Base-by-base conservation (phyloP, 805 yeast species). In the Sugiyamaella smithiae region DNA sequence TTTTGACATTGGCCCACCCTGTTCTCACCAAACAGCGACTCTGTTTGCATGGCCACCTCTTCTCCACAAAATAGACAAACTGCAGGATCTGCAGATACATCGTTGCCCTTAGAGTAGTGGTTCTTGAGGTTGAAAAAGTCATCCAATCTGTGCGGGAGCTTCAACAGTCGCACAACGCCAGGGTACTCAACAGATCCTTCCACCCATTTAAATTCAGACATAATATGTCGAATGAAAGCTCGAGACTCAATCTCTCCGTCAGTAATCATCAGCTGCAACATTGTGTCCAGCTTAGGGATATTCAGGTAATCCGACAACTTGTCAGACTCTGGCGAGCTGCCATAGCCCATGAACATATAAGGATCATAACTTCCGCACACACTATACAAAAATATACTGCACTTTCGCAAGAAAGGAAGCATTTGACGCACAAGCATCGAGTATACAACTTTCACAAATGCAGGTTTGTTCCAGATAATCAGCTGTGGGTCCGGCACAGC, bases 1-100 rank as follows among this genome's bases (percentile, higher is more conserved):
- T 78, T 73, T 14, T 84, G 85, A 62, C 98, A 91, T 54, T 88
- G 88, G 0, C 98, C 98, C 3, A 66, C 65, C 37, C 73, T 75
- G 0, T 81, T 82, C 44, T 44, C 50, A 3, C 51, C 55, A 23
- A 49, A 47, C 76, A 72, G 14, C 81, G 76, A 35, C 71, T 65
- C 52, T 70, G 79, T 43, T 59, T 90, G 97, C n/a, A 82, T 67
- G 53, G 82, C 81, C 19, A 87, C 73, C 5, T 82, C 72, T 8
- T 69, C 67, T 1, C 89, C 93, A 67, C 99, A 93, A 53, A 83
- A 84, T 47, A 91, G 67, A 60, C 99, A 91, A 7, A 91, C 70
- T 0, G 95, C 96, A 0, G 96, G 93, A 55, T 90, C 95, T 2
- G 67, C 53, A 0, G 75, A 70, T 14, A 56, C 46, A 7, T 29